A percentile compares a stretch with the other conserved stretches of the same genome.
phyloP scores from a whole-genome alignment of 2,329 filamentous ascomycete species.

The Bipolaris sorokiniana region DNA sequence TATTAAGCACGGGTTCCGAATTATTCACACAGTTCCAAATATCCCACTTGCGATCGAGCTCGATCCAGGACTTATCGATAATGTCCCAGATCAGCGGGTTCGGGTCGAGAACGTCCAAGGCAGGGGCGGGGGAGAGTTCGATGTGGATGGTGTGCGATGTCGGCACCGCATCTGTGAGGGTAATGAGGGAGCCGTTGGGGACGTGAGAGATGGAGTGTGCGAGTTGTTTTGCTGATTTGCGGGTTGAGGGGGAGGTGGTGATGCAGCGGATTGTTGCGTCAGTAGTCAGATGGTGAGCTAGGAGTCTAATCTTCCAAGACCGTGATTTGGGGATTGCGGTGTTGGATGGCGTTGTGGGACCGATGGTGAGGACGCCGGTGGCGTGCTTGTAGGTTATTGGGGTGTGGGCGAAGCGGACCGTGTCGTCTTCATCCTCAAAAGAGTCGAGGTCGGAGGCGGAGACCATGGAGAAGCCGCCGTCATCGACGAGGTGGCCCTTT shows the following conservation, averaged over 20 bases:
- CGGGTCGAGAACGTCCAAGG: conserved; percentile 43
- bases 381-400: conserved; percentile 49
- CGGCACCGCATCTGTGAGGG: conserved; percentile 27
- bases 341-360: conserved; percentile 37
- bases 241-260: conserved; percentile 28
- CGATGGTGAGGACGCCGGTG: conserved; percentile 45
- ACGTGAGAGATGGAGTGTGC: conserved; percentile 21
- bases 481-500: conserved; percentile 43
- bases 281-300: conserved; percentile 33
- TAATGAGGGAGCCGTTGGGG: conserved; percentile 38
- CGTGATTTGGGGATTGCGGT: conserved; percentile 37
- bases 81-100: conserved; percentile 38
- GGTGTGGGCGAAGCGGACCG: conserved; percentile 42
- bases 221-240: conserved; percentile 34
- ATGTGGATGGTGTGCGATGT: conserved; percentile 34
- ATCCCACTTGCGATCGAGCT: conserved; percentile 42
- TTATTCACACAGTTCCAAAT: conserved; percentile 42
- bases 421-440: conserved; percentile 20
- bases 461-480: conserved; percentile 46
- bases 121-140: conserved; percentile 24
- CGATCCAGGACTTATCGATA: conserved; percentile 37
- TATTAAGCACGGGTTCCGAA: conserved; percentile 35
- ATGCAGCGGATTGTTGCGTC: conserved; percentile 34
- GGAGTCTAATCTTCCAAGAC: conserved; percentile 42
- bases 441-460: conserved; percentile 51